Percentiles rank a stretch among this genome's conserved stretches.
phyloP scores from a whole-genome alignment of 1,139 yeast species.

The Trichomonascaceae sp. region DNA sequence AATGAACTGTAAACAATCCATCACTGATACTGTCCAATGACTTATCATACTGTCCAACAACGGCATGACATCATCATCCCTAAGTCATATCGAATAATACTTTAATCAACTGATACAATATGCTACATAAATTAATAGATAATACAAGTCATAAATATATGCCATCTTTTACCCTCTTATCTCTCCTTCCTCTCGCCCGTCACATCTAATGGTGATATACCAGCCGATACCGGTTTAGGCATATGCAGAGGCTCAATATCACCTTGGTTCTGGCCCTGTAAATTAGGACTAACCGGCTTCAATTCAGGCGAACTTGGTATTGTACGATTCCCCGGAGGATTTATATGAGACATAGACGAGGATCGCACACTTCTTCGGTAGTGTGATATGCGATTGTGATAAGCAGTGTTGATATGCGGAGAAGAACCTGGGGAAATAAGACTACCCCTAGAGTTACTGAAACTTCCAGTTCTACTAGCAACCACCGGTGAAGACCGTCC shows the following conservation, averaged over 20 bases:
- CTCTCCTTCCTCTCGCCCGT: conserved; percentile 14
- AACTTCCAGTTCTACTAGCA: conserved; percentile 3
- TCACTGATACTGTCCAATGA: too few relatives aligned
- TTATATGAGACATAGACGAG: conserved; percentile 1
- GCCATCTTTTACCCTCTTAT: too few relatives aligned
- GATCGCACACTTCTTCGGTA: conserved; percentile 5
- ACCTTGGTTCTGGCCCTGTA: conserved; percentile 4
- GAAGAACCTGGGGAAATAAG: conserved; percentile 4
- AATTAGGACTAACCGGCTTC: conserved; percentile 17
- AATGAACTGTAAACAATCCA: too few relatives aligned
- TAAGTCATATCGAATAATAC: not conserved
- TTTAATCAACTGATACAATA: not conserved
- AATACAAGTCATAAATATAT: not conserved
- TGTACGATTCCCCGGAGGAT: conserved; percentile 6
- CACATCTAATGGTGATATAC: conserved; percentile 19
- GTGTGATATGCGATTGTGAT: conserved; percentile 9
- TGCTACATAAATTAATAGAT: not conserved
- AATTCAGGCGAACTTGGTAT: conserved; percentile 21
- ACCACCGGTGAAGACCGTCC: not conserved
- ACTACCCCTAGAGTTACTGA: conserved; percentile 2
- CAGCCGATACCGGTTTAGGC: conserved; percentile 16
- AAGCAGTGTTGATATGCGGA: conserved; percentile 9
- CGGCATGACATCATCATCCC: too few relatives aligned
- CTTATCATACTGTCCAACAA: too few relatives aligned
- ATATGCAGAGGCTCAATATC: conserved; percentile 5